These are phyloP conservation scores for Lophiotrema nucula DNA, from an alignment of 495 filamentous ascomycete genomes.

Conservation along the genomic window DNA sequence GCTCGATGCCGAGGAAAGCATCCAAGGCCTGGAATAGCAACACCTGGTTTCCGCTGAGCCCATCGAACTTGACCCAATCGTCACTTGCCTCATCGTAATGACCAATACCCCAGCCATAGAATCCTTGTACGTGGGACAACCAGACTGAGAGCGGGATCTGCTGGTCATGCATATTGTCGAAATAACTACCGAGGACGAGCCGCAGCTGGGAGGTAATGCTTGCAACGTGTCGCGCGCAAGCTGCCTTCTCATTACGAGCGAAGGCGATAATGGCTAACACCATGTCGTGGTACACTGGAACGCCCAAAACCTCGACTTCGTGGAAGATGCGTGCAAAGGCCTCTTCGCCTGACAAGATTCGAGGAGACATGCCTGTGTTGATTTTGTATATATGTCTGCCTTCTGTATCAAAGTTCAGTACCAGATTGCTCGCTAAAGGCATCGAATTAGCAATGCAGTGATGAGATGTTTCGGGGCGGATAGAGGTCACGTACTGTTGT, in stretches of 20 bases:
- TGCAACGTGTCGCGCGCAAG: not conserved
- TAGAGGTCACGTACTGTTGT: too few species aligned
- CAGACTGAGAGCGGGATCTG: not conserved
- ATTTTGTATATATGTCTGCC: conserved; percentile 2
- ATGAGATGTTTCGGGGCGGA: too few species aligned
- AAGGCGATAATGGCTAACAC: conserved; percentile 6
- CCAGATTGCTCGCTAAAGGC: conserved; percentile 2
- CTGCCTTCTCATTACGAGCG: not conserved
- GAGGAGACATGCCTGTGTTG: conserved; percentile 4
- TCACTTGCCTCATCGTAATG: conserved; percentile 17
- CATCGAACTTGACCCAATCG: conserved; percentile 45
- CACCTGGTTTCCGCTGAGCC: conserved; percentile 47
- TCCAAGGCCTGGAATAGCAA: conserved; percentile 48
- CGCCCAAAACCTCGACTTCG: not conserved
- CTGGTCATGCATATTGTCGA: not conserved
- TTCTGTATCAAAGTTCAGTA: conserved; percentile 7
- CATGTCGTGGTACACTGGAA: conserved; percentile 12
- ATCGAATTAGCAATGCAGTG: too few species aligned
- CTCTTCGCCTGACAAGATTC: not conserved
- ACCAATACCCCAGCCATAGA: not conserved
- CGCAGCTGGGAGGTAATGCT: not conserved
- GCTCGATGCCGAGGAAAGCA: conserved; percentile 45
- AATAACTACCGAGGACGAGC: not conserved
- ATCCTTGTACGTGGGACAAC: not conserved
- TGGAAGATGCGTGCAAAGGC: conserved; percentile 12